These are phyloP conservation scores for Angomonas deanei DNA, from an alignment of 208 protist species.

Conservation along the genomic window DNA sequence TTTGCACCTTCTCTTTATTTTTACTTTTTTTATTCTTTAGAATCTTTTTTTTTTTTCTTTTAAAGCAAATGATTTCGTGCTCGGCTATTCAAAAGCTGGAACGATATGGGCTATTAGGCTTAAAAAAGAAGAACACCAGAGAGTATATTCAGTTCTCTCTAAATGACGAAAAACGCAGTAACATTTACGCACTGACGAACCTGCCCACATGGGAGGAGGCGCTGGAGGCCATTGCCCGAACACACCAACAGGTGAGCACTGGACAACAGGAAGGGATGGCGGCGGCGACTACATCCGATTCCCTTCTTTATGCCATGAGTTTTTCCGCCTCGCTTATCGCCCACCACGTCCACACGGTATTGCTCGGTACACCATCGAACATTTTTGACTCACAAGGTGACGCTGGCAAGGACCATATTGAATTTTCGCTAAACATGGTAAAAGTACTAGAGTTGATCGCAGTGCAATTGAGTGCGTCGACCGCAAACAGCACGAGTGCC, in stretches of 20 bases:
- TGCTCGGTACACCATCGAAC: background rate
- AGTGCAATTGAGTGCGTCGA: background rate
- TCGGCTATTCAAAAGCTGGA: slow-evolving; percentile 84
- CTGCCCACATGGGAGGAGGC: slow-evolving; percentile 57
- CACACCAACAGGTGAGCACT: background rate
- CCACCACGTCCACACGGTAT: background rate
- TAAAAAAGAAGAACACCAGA: slow-evolving; percentile 62
- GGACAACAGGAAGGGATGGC: background rate
- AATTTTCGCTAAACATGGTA: background rate
- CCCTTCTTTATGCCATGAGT: background rate
- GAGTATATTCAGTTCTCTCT: slow-evolving; percentile 74
- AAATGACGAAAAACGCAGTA: slow-evolving; percentile 56
- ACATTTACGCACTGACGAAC: slow-evolving; percentile 84
- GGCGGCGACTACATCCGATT: background rate
- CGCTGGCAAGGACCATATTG: too few relatives aligned
- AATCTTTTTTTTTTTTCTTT: background rate
- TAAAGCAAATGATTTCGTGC: slow-evolving; percentile 55
- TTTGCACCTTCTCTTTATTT: background rate
- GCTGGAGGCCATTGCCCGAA: background rate
- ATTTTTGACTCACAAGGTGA: background rate
- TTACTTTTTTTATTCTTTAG: background rate
- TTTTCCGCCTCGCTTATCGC: background rate
- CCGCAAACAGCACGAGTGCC: too few relatives aligned
- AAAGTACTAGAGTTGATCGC: background rate
- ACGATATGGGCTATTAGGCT: slow-evolving; percentile 76